A percentile compares a stretch with the other conserved stretches of the same genome.
Evolutionary conservation across 176 grass and related monocot genomes (phyloP).

Genomic region (Oryza meyeriana): DNA sequence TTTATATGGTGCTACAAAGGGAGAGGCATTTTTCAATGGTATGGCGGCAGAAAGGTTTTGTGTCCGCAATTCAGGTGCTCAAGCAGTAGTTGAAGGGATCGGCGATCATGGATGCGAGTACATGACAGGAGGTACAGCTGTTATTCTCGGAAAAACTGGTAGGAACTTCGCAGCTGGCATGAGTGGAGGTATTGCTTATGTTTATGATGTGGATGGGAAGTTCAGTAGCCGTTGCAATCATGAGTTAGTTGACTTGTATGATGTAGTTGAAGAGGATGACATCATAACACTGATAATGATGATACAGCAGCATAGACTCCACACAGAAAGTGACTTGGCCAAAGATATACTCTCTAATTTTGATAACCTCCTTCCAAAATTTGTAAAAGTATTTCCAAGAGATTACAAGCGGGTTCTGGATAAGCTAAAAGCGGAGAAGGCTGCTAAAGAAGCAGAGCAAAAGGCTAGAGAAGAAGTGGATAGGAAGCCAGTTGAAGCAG

Average conservation of each 20-base stretch:
- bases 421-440: constrained; percentile 31
- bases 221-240: constrained; percentile 49
- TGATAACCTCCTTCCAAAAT: constrained; percentile 43
- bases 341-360: constrained; percentile 54
- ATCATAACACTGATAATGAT: constrained; percentile 48
- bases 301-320: constrained; percentile 61
- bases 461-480: constrained; percentile 27
- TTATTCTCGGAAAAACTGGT: constrained; percentile 69
- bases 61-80: constrained; percentile 74
- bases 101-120: constrained; percentile 80
- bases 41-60: constrained; percentile 71
- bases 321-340: constrained; percentile 47
- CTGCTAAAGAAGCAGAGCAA: constrained; percentile 17
- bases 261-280: constrained; percentile 56
- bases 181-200: constrained; percentile 66
- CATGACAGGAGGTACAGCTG: constrained; percentile 67
- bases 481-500: constrained; percentile 32
- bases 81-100: constrained; percentile 64
- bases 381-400: constrained; percentile 65
- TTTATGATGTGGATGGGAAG: constrained; percentile 59
- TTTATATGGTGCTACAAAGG: constrained; percentile 58
- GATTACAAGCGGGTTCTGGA: constrained; percentile 65
- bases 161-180: constrained; percentile 73
- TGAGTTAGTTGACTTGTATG: constrained; percentile 57
- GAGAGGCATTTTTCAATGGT: constrained; percentile 66